Evolutionary conservation across 305 asterid genomes (phyloP).

Genomic region (Fraxinus dipetala): DNA sequence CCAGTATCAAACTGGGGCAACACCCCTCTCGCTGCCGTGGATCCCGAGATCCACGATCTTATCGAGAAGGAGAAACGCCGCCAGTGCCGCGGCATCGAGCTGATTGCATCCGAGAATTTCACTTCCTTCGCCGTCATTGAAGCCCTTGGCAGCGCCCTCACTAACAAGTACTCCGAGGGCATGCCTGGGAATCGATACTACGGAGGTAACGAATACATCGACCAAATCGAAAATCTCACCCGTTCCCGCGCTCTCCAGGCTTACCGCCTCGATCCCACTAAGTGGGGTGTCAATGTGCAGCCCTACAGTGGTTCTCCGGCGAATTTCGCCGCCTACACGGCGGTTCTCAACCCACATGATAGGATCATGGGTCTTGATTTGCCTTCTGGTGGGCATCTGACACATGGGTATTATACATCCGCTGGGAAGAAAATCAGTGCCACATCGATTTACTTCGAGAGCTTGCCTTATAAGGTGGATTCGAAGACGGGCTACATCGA

Average conservation of each 20-base stretch:
- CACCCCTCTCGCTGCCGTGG: slow-evolving; percentile 57
- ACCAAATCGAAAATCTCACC: slow-evolving; percentile 82
- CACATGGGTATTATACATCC: slow-evolving; percentile 88
- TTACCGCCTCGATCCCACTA: slow-evolving; percentile 76
- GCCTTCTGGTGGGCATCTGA: slow-evolving; percentile 91
- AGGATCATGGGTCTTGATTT: slow-evolving; percentile 90
- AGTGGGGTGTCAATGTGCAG: slow-evolving; percentile 97
- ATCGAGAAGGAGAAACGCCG: slow-evolving; percentile 93
- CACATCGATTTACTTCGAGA: slow-evolving; percentile 84
- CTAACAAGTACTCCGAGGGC: slow-evolving; percentile 96
- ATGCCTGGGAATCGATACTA: slow-evolving; percentile 90
- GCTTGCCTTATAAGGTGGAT: slow-evolving; percentile 87
- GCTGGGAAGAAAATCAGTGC: slow-evolving; percentile 90
- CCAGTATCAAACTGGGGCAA: slow-evolving; percentile 81
- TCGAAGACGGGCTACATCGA: slow-evolving; percentile 72
- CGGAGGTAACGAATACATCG: slow-evolving; percentile 91
- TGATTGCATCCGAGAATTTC: slow-evolving; percentile 93
- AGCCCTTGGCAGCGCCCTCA: slow-evolving; percentile 86
- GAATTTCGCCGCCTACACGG: slow-evolving; percentile 90
- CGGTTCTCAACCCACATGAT: slow-evolving; percentile 87
- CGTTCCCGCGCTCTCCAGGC: slow-evolving; percentile 84
- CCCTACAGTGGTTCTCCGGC: slow-evolving; percentile 92
- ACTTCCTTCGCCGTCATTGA: slow-evolving; percentile 94
- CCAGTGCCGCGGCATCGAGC: slow-evolving; percentile 91
- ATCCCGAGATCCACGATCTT: slow-evolving; percentile 87